A percentile compares a stretch with the other conserved stretches of the same genome.
Conservation (phyloP, 805 yeast species). For the Hemisphaericaspora nanyangensis region DNA sequence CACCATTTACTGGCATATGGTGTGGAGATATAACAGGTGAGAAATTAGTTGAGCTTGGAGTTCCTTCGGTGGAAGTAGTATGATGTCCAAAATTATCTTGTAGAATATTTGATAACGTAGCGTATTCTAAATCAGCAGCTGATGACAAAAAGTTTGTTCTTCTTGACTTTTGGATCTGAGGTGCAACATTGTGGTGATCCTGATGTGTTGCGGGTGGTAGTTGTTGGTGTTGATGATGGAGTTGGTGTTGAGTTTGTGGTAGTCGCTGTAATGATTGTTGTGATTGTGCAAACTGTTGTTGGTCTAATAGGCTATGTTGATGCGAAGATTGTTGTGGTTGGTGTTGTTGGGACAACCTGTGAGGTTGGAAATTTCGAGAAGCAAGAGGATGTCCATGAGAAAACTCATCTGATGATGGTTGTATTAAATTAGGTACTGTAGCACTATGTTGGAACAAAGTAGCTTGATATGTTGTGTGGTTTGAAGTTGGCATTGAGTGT, state of each 20-base stretch:
- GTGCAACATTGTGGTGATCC: neutral
- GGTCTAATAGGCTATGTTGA: conserved; percentile 1
- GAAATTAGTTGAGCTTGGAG: conserved; percentile 31
- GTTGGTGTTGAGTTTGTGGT: neutral
- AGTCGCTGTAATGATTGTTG: neutral
- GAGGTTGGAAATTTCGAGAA: neutral
- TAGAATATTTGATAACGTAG: conserved; percentile 62
- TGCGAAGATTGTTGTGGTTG: conserved; percentile 1
- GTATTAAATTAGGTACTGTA: conserved; percentile 5
- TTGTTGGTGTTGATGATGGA: neutral
- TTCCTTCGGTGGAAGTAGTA: conserved; percentile 31
- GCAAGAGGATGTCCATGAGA: conserved; percentile 1
- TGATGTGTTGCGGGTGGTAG: neutral
- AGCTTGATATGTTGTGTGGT: conserved; percentile 7
- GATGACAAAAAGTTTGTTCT: conserved; percentile 54
- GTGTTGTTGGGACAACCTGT: neutral
- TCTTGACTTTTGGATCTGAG: conserved; percentile 12
- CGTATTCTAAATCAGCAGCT: conserved; percentile 72
- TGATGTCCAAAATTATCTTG: conserved; percentile 41
- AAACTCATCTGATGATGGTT: conserved; percentile 6
- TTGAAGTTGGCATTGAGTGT: neutral
- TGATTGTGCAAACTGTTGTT: conserved; percentile 6
- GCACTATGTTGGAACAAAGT: conserved; percentile 14
- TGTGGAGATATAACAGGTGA: conserved; percentile 40
- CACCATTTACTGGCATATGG: conserved; percentile 4